Percentiles rank a stretch among this genome's conserved stretches.
Conservation (phyloP, 176 grass and related monocot genomes). For the Bromus sterilis region DNA sequence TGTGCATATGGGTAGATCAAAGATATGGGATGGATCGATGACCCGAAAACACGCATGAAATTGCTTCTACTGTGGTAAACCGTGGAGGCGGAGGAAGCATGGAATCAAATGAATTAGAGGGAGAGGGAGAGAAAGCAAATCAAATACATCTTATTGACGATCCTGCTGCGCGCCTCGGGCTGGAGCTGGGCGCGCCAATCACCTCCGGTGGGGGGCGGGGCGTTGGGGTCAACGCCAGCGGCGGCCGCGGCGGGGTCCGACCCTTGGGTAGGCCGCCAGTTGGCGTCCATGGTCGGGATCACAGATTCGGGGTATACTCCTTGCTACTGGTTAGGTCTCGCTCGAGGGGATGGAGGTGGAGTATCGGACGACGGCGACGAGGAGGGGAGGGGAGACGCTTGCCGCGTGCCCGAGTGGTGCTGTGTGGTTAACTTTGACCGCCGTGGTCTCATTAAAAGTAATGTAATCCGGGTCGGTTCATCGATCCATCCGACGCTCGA, state of each 20-base stretch:
- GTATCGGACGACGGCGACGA: neutral
- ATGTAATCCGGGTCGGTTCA: too few relatives aligned
- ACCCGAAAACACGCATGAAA: neutral
- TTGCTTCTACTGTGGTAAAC: neutral
- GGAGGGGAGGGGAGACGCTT: neutral
- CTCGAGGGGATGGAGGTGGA: neutral
- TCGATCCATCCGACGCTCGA: too few relatives aligned
- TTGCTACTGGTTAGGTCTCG: neutral
- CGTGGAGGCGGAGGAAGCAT: neutral
- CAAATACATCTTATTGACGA: constrained; percentile 92
- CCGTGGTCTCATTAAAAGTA: neutral
- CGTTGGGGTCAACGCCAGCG: constrained; percentile 23
- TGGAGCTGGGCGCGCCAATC: constrained; percentile 75
- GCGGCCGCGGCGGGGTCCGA: constrained; percentile 5
- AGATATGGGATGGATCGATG: neutral
- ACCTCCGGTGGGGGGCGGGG: constrained; percentile 1
- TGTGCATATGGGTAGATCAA: neutral
- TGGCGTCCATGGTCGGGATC: neutral
- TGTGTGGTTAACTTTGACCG: neutral
- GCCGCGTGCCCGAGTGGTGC: neutral
- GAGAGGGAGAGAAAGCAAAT: too few relatives aligned
- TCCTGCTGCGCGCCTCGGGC: constrained; percentile 59
- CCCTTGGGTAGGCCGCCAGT: constrained; percentile 48
- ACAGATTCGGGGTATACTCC: neutral
- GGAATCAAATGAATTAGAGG: neutral